These are phyloP conservation scores for Candida nanaspora DNA, from an alignment of 805 yeast species.

Conservation along the genomic window DNA sequence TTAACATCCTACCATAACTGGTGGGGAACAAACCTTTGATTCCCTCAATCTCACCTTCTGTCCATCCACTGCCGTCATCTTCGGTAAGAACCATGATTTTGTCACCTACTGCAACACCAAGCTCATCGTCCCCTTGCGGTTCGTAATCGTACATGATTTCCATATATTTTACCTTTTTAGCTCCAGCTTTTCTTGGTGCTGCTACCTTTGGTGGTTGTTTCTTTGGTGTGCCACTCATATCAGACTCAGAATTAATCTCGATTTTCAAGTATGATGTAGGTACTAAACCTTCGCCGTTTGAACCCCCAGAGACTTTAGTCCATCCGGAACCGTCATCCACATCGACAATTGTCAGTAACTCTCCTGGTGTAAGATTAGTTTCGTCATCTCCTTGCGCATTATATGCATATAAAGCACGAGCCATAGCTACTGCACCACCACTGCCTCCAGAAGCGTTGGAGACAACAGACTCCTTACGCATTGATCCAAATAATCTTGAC, in stretches of 20 bases:
- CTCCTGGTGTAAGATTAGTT: slow-evolving; percentile 53
- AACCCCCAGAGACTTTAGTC: slow-evolving; percentile 53
- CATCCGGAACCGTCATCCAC: slow-evolving; percentile 91
- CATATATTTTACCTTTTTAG: slow-evolving; percentile 54
- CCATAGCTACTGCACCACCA: slow-evolving; percentile 5
- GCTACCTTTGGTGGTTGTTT: slow-evolving; percentile 74
- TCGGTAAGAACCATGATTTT: slow-evolving; percentile 58
- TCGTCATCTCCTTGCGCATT: slow-evolving; percentile 72
- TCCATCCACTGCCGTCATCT: slow-evolving; percentile 89
- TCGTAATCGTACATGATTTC: slow-evolving; percentile 69
- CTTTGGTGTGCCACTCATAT: slow-evolving; percentile 13
- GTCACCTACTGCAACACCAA: slow-evolving; percentile 69
- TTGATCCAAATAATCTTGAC: slow-evolving; percentile 19
- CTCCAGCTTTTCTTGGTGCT: slow-evolving; percentile 63
- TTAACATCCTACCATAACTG: slow-evolving; percentile 43
- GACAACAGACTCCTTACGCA: slow-evolving; percentile 3
- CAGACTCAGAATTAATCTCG: slow-evolving; percentile 6
- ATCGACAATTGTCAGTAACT: slow-evolving; percentile 47
- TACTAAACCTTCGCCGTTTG: slow-evolving; percentile 61
- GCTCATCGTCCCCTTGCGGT: slow-evolving; percentile 77
- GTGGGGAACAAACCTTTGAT: slow-evolving; percentile 70
- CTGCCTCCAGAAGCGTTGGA: slow-evolving; percentile 2
- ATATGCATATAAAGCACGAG: slow-evolving; percentile 57
- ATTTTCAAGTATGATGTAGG: slow-evolving; percentile 75
- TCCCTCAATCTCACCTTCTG: slow-evolving; percentile 77